Base-by-base conservation (phyloP, 306 rosid species). In the Quercus parvula region DNA sequence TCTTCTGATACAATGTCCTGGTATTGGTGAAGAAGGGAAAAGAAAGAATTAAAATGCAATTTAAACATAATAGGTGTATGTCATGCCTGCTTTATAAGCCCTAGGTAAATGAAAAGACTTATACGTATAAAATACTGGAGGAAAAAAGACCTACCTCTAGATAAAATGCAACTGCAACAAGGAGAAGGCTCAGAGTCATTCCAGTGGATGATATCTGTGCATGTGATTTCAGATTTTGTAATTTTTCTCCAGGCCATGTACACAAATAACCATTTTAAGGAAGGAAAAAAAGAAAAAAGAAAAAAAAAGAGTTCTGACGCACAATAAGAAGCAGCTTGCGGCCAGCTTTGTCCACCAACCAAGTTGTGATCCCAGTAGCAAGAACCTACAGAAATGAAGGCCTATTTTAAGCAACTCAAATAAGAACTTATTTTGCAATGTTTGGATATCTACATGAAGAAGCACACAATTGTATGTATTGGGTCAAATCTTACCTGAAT, bases 341-440 rank as follows among this genome's bases (percentile, higher is more conserved):
- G 15, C 96, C 98, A 75, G 89, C 83, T 89, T 80, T 89, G 89
- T 93, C 98, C 63, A 84, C 87, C 88, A 93, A 83, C 97, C 98
- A 91, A 13, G 97, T 91, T 33, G 98, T 24, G 59, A 93, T 5
- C 75, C 87, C 97, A 74, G 96, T 91, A 25, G 91, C 88, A 66
- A 89, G 6, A 81, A 93, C 94, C 97, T 93, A 78, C 66, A 63
- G 66, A 81, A 70, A 76, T 73, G 70, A 44, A 63, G 49, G 75
- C 81, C 62, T 59, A 38, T 64, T 31, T 70, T 49, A 25, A 41
- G 55, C 25, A 20, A 73, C 30, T 25, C 22, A 4, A 4, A 59
- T 77, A 27, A 76, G 17, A 75, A 58, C 56, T 35, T 51, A 75
- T 73, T 52, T 81, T 67, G 19, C 49, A 33, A 63, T 66, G n/a